Evolutionary conservation across 305 asterid species (phyloP), one percentile per base, ranked within the genome.

Genomic region (Lippia alba): DNA sequence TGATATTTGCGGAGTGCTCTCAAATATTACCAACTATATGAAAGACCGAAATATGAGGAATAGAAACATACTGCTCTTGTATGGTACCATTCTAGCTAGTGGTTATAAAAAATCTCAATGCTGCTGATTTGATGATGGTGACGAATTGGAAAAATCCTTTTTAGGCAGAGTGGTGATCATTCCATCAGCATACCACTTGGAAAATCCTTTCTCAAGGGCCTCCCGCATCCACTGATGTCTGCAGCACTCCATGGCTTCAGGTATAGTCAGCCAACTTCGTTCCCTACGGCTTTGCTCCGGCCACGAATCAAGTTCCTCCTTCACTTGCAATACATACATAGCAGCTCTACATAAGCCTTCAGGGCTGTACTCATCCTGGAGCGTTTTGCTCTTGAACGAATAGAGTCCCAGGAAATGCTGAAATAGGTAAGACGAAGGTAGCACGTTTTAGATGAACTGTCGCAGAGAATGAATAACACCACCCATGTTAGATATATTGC

Each of bases 271-370:
- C 98, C 98, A 92, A 70, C 91, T 87, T 75, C 98, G 81, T 69
- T 84, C 62, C 1, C 98, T 80, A 20, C 71, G 90, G 76, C 88
- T 82, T 71, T 84, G 85, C 39, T 92, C 97, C 0, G 98, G 98
- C 98, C 97, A 92, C 5, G 79, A 90, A 6, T 90, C 95, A 12
- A 92, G 89, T 57, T 92, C 97, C 71, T 90, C 93, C 67, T 72
- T 89, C 76, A 92, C 98, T 6, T 86, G 86, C 77, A 90, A 81
- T 56, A 96, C 92, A 60, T 84, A 92, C 97, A 92, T 85, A 51
- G 96, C 82, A 10, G 98, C 98, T 85, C 81, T 87, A 76, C 98
- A 92, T 69, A 89, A 71, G 51, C 98, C 98, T 84, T 90, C 95
- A 20, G 97, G 96, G 62, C 98, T 92, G 15, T 16, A 90, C 56